phyloP scores from a whole-genome alignment of 2,329 filamentous ascomycete species.

The Pestalotiopsis sp. region DNA sequence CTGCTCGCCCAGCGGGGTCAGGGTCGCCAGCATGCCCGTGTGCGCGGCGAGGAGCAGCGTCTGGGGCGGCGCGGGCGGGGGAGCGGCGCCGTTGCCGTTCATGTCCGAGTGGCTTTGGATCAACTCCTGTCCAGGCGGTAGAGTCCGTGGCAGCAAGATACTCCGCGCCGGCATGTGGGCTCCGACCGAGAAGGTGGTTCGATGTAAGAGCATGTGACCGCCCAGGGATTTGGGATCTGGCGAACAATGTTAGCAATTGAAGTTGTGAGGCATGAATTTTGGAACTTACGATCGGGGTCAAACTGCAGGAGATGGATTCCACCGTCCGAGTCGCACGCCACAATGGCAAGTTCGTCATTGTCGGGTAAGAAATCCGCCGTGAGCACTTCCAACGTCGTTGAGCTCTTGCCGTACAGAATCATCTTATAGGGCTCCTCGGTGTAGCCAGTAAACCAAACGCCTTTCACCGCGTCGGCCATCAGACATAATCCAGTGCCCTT shows the following conservation, averaged over 20 bases:
- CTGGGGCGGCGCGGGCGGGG: constrained; percentile 36
- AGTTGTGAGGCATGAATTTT: constrained; percentile 2
- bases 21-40: constrained; percentile 75
- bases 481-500: constrained; percentile 83
- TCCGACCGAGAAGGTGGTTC: constrained; percentile 85
- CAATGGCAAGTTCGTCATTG: constrained; percentile 78
- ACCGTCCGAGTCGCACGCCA: constrained; percentile 82
- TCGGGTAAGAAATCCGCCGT: constrained; percentile 88
- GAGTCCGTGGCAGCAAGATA: constrained; percentile 72
- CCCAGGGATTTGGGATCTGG: constrained; percentile 90
- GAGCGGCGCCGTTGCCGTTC: constrained; percentile 21
- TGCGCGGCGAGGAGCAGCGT: constrained; percentile 71
- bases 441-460: constrained; percentile 94
- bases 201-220: constrained; percentile 83
- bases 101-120: constrained; percentile 27
- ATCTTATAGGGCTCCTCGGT: constrained; percentile 97
- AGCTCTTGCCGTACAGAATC: constrained; percentile 87
- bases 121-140: constrained; percentile 42
- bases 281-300: constrained; percentile 82
- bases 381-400: constrained; percentile 75
- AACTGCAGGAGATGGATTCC: constrained; percentile 91
- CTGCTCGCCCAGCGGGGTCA: constrained; percentile 78
- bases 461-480: constrained; percentile 89
- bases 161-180: constrained; percentile 75
- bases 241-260: constrained; percentile 27